Base-by-base conservation (phyloP, 2,329 filamentous ascomycete species). In the Trichoderma sp. region DNA sequence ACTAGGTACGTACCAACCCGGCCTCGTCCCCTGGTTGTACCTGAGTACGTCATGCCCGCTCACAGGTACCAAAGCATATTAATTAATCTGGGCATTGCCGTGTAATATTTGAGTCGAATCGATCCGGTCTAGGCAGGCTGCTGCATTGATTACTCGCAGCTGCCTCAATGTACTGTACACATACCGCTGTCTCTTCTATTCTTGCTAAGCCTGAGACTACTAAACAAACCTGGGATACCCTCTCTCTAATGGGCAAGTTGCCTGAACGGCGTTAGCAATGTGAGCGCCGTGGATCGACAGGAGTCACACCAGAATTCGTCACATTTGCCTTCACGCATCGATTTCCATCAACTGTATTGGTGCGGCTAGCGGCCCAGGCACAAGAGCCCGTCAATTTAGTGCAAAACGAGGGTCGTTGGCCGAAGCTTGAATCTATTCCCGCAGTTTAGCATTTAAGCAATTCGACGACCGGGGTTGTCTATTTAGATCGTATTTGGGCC, bases 1-100 rank as follows among this genome's bases (percentile, higher is more conserved):
- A n/a, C n/a, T n/a, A n/a, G 27, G 52, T 32, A 34, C 52, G 52
- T 32, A 54, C 52, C 32, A 19, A 34, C 37, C 52, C 25, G 34
- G 25, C 37, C 37, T 45, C 27, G n/a, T 29, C 54, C 42, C 25
- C 37, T 34, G 42, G 34, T 32, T 60, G 59, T 63, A 37, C 59
- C 59, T 53, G 58, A 39, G 60, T 34, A 45, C 61, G 61, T 56
- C 61, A 64, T 64, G 50, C 61, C 22, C 19, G 13, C 29, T 35
- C 39, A 39, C 52, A 65, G 63, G 63, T 32, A 65, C 63, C n/a
- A 57, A 64, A 64, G 61, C 61, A 64, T 64, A 60, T n/a, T 35
- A 35, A 50, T 27, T 22, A 22, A 50, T 42, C 25, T 12, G 25
- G 56, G 35, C 56, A 59, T 45, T n/a, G n/a, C n/a, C n/a, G n/a